Evolutionary conservation across 345 rosid species (phyloP), one percentile per base, ranked within the genome.

Genomic region (Sonneratia caseolaris): DNA sequence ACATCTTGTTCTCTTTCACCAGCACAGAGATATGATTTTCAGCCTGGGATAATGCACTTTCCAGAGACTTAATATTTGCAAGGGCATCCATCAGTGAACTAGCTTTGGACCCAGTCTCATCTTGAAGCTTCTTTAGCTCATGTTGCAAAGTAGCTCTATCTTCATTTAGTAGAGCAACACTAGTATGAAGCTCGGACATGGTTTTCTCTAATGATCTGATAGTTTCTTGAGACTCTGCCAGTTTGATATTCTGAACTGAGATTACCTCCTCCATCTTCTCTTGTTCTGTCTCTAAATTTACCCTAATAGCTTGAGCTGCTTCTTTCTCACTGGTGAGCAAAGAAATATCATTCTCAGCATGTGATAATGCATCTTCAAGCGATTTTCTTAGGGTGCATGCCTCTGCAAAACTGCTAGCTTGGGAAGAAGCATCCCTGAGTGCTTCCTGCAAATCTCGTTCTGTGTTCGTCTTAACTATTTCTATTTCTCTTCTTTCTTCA

Each of bases 401-500:
- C 83, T 86, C 93, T 40, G 73, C 80, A 68, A 82, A 73, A 79
- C 83, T 85, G 75, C 79, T 79, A 69, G 81, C 72, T 59, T 83
- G 88, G 64, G 79, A 78, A 64, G 66, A 74, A 75, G 83, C 87
- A 81, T 88, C 91, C 70, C 76, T 83, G 43, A 67, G 72, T 66
- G 92, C 87, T 76, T 80, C 83, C 80, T 84, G 82, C 77, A 91
- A 76, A 77, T 88, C 89, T 76, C 66, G 77, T 81, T 88, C 91
- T 75, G 79, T 67, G 72, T 66, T 78, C 76, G 73, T 82, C 81
- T 81, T 89, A 37, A 72, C 77, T 77, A 77, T 72, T 82, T 86
- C 87, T 27, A 87, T 43, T 76, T 81, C 81, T 61, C 73, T 82
- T 77, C 84, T 87, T 78, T 86, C 79, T 68, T 76, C 79, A 21